Conservation (phyloP, 352 stramenopile genomes). For the Globisporangium polare region DNA sequence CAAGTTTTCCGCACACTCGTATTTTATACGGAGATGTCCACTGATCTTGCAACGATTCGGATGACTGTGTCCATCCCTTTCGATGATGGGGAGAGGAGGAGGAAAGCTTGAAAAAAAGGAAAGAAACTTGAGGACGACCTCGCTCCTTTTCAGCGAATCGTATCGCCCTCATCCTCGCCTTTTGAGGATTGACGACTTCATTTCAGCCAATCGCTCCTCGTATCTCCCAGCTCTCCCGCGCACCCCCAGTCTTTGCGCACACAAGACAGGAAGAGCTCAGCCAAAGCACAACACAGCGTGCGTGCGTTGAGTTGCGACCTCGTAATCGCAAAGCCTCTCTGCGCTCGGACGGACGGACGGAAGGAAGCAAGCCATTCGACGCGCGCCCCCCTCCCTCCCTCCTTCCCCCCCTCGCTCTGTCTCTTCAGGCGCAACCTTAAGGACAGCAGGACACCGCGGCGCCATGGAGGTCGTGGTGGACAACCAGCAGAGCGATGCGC, state of each 20-base stretch:
- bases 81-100: neutral
- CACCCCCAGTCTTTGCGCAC: neutral
- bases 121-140: constrained; percentile 1
- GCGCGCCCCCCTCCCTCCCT: neutral
- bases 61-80: too few relatives aligned
- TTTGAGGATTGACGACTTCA: too few relatives aligned
- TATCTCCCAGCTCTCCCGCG: neutral
- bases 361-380: constrained; percentile 5
- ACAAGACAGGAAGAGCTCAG: neutral
- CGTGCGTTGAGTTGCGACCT: constrained; percentile 1
- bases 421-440: neutral
- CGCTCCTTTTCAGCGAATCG: constrained; percentile 2
- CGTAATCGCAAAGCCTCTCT: constrained; percentile 1
- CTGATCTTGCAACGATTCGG: too few relatives aligned
- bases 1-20: too few relatives aligned
- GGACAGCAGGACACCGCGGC: neutral
- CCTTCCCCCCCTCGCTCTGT: neutral
- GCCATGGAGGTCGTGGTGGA: constrained; percentile 14
- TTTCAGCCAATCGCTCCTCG: neutral
- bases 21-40: too few relatives aligned
- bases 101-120: neutral
- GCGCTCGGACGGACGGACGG: neutral
- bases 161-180: neutral
- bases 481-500: constrained; percentile 10
- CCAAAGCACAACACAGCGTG: neutral